Evolutionary conservation across 441 rosid genomes (phyloP).

Genomic region (Erysimum cheiri): DNA sequence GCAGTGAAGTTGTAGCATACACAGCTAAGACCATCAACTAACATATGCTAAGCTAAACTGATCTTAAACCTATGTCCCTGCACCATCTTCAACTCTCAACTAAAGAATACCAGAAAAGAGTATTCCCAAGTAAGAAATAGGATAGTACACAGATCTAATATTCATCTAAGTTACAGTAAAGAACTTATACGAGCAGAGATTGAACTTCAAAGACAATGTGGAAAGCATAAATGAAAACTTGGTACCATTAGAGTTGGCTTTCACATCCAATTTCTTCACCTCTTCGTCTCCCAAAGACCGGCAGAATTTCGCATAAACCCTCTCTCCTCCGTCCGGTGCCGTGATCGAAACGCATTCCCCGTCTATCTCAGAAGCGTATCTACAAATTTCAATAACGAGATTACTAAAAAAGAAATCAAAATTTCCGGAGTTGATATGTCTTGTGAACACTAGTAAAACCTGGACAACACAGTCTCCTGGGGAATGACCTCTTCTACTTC

Average conservation of each 20-base stretch:
- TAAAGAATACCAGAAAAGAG: neutral
- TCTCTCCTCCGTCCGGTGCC: constrained; percentile 79
- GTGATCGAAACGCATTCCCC: constrained; percentile 90
- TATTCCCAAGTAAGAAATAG: neutral
- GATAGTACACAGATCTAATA: neutral
- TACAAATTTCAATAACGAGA: constrained; percentile 8
- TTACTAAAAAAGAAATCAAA: neutral
- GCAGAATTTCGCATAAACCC: constrained; percentile 85
- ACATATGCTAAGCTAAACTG: constrained; percentile 5
- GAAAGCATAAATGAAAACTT: constrained; percentile 1
- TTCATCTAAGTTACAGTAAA: neutral
- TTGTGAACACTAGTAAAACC: constrained; percentile 38
- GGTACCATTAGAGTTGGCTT: constrained; percentile 58
- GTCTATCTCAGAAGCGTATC: constrained; percentile 72
- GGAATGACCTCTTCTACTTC: constrained; percentile 48
- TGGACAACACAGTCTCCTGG: constrained; percentile 59
- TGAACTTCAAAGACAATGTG: neutral
- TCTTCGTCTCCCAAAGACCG: constrained; percentile 53
- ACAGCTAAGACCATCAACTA: constrained; percentile 12
- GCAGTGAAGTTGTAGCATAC: neutral
- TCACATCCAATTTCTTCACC: constrained; percentile 53
- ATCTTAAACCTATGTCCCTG: neutral
- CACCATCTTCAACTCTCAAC: constrained; percentile 1
- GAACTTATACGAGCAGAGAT: neutral
- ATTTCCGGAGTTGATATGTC: neutral